These are phyloP conservation scores for Tetracentron sinense DNA, from an alignment of 164 flowering plant species.

Conservation along the genomic window DNA sequence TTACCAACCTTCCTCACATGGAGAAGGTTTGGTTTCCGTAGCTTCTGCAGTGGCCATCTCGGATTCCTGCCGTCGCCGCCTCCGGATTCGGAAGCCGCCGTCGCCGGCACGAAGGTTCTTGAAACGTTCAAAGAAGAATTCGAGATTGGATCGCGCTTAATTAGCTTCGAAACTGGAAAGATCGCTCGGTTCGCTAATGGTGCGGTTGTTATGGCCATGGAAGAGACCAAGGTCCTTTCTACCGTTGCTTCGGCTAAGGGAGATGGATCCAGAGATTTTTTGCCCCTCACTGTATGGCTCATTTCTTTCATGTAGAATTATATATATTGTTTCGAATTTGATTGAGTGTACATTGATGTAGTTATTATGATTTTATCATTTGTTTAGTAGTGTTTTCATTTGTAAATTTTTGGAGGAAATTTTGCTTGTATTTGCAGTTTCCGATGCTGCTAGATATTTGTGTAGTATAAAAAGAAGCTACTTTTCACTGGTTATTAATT, in stretches of 20 bases:
- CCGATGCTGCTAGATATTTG: too few relatives aligned
- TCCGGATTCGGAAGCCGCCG: slow-evolving; percentile 18
- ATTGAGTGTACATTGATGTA: not conserved
- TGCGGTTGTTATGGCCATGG: slow-evolving; percentile 79
- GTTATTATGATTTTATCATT: too few relatives aligned
- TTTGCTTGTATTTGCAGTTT: too few relatives aligned
- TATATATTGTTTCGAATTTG: not conserved
- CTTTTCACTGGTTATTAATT: too few relatives aligned
- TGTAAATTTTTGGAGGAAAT: too few relatives aligned
- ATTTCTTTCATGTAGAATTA: not conserved
- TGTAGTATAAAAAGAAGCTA: too few relatives aligned
- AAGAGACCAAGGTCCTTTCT: slow-evolving; percentile 75
- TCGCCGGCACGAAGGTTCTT: slow-evolving; percentile 49
- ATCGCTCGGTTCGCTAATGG: slow-evolving; percentile 92
- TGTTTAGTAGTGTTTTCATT: too few relatives aligned
- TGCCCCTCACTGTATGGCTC: slow-evolving; percentile 76
- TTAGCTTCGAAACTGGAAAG: slow-evolving; percentile 77
- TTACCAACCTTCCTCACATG: slow-evolving; percentile 43
- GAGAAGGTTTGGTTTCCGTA: slow-evolving; percentile 42
- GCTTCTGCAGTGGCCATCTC: slow-evolving; percentile 43
- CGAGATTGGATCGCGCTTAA: slow-evolving; percentile 66
- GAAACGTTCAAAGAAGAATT: slow-evolving; percentile 73
- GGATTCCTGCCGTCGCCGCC: slow-evolving; percentile 27
- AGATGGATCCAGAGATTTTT: slow-evolving; percentile 60
- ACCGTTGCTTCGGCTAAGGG: slow-evolving; percentile 66